phyloP scores from a whole-genome alignment of 2,329 filamentous ascomycete species.

The Neopestalotiopsis clavispora region DNA sequence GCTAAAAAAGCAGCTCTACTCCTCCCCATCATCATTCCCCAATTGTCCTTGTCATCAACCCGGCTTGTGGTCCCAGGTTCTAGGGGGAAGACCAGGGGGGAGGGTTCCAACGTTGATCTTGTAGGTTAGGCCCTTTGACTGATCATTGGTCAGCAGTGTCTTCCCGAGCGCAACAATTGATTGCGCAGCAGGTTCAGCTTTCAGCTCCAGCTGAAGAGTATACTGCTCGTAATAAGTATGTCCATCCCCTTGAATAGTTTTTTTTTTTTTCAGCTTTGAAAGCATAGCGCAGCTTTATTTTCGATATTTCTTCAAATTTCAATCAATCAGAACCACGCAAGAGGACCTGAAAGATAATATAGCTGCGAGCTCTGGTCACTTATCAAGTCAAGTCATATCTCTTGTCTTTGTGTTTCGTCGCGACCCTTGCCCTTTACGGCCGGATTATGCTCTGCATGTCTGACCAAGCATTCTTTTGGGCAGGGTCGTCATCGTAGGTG shows the following conservation, averaged over 20 bases:
- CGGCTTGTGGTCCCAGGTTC: no score
- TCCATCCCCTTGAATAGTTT: no score
- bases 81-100: neutral
- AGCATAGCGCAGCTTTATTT: neutral
- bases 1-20: neutral
- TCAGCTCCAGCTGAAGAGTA: neutral
- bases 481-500: neutral
- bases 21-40: neutral
- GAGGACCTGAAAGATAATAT: neutral
- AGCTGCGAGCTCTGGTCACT: neutral
- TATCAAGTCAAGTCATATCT: neutral
- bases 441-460: constrained; percentile 6
- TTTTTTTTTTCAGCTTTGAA: neutral
- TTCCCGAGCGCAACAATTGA: neutral
- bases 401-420: neutral
- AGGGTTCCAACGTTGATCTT: neutral
- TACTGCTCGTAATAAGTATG: neutral
- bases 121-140: neutral
- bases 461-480: neutral
- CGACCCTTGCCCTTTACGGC: neutral
- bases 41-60: neutral
- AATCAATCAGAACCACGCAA: neutral
- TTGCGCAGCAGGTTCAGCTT: neutral
- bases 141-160: neutral
- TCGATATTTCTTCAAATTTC: neutral